Evolutionary conservation across 306 rosid species (phyloP).

Genomic region (Inga oerstediana): DNA sequence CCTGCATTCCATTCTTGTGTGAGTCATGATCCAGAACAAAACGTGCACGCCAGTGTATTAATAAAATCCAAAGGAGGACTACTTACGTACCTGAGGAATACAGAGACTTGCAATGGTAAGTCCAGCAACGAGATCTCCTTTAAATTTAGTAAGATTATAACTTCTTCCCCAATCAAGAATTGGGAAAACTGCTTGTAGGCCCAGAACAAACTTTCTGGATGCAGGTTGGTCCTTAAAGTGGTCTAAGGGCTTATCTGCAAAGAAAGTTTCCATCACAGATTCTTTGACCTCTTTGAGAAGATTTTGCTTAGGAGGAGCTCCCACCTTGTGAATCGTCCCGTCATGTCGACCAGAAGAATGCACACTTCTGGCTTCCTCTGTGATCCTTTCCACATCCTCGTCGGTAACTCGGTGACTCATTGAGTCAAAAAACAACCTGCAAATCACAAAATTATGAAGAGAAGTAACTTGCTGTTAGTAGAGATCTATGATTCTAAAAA

Average conservation of each 20-base stretch:
- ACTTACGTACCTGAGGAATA: slow-evolving; percentile 65
- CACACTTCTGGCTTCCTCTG: slow-evolving; percentile 12
- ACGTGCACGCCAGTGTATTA: neutral
- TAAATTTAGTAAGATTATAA: slow-evolving; percentile 50
- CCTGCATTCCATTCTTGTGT: slow-evolving; percentile 12
- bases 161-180: slow-evolving; percentile 57
- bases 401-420: neutral
- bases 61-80: neutral
- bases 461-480: neutral
- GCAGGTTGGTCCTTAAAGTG: slow-evolving; percentile 46
- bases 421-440: neutral
- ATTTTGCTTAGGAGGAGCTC: slow-evolving; percentile 43
- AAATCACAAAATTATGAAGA: neutral
- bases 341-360: slow-evolving; percentile 34
- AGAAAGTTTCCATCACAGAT: slow-evolving; percentile 45
- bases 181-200: slow-evolving; percentile 57
- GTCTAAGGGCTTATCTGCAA: slow-evolving; percentile 54
- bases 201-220: slow-evolving; percentile 39
- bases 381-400: neutral
- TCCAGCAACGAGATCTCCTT: slow-evolving; percentile 59
- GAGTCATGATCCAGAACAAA: slow-evolving; percentile 1
- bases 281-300: slow-evolving; percentile 39
- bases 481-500: neutral
- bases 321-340: slow-evolving; percentile 38
- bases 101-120: slow-evolving; percentile 87